phyloP scores from a whole-genome alignment of 139 green algal species.

The Chlamydomonas schloesseri region DNA sequence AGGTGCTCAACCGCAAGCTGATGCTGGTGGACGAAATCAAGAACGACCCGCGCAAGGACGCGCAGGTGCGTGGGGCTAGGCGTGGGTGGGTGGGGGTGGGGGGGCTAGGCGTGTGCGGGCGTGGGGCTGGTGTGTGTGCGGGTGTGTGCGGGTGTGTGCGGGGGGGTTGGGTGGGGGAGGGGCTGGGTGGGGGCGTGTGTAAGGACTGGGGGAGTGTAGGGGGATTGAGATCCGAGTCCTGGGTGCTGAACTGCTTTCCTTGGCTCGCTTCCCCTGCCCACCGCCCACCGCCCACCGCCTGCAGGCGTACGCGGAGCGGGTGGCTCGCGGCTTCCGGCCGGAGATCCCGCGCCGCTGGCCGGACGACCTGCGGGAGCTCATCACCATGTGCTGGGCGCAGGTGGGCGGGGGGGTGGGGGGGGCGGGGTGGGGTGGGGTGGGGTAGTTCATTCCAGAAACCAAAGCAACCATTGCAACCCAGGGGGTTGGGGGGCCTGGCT shows the following conservation, averaged over 20 bases:
- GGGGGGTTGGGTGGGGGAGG: neutral
- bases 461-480: too few relatives aligned
- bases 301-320: conserved; percentile 64
- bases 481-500: too few relatives aligned
- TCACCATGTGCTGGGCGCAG: conserved; percentile 63
- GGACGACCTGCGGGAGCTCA: conserved; percentile 53
- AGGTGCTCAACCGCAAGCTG: conserved; percentile 63
- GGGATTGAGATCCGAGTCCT: too few relatives aligned
- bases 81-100: neutral
- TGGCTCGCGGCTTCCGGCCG: conserved; percentile 62
- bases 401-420: neutral
- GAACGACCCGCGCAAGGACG: conserved; percentile 65
- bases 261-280: too few relatives aligned
- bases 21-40: conserved; percentile 70
- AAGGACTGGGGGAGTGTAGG: too few relatives aligned
- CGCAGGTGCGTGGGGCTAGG: conserved; percentile 15
- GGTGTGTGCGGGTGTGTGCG: too few relatives aligned
- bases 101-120: neutral
- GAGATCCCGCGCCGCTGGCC: conserved; percentile 60
- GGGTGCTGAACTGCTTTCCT: too few relatives aligned
- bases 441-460: too few relatives aligned
- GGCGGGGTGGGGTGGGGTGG: neutral
- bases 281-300: too few relatives aligned
- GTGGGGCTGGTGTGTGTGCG: too few relatives aligned
- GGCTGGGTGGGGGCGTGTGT: too few relatives aligned